A percentile compares a stretch with the other conserved stretches of the same genome.
Conservation (phyloP, 768 basidiomycete genomes). For the Daedaleopsis nitida region DNA sequence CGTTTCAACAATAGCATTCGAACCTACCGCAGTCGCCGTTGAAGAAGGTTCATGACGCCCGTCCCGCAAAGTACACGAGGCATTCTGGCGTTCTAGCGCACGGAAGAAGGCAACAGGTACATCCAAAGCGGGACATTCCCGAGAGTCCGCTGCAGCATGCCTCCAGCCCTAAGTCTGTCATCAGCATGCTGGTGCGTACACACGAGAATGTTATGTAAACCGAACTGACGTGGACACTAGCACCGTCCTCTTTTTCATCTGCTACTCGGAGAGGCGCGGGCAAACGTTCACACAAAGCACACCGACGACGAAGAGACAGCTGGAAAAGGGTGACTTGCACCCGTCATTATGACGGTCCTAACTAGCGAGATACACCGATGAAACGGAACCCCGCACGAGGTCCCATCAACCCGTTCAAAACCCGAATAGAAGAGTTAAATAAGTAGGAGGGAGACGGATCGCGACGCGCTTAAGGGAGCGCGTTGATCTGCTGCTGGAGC, state of each 20-base stretch:
- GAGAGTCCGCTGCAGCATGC: too few species aligned
- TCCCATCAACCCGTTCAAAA: not conserved
- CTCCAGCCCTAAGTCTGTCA: too few species aligned
- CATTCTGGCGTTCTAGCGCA: not conserved
- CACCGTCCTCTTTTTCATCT: too few species aligned
- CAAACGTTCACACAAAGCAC: not conserved
- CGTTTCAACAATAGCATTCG: too few species aligned
- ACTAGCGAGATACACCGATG: slow-evolving; percentile 15
- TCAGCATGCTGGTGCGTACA: too few species aligned
- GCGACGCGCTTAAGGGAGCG: slow-evolving; percentile 8
- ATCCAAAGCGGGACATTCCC: not conserved
- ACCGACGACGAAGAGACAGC: slow-evolving; percentile 5
- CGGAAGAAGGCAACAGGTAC: not conserved
- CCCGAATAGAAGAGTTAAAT: not conserved
- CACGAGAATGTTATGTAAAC: too few species aligned
- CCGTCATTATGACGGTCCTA: slow-evolving; percentile 20
- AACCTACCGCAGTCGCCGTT: too few species aligned
- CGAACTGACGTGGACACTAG: too few species aligned
- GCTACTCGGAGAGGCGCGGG: too few species aligned
- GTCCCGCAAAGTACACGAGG: too few species aligned
- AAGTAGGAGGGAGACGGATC: too few species aligned
- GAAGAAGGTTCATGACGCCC: too few species aligned
- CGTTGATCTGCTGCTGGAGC: slow-evolving; percentile 21
- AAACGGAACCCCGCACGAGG: slow-evolving; percentile 4
- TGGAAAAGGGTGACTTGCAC: slow-evolving; percentile 23